Base-by-base conservation (phyloP, 768 basidiomycete species). In the Rhodotorula graminis region DNA sequence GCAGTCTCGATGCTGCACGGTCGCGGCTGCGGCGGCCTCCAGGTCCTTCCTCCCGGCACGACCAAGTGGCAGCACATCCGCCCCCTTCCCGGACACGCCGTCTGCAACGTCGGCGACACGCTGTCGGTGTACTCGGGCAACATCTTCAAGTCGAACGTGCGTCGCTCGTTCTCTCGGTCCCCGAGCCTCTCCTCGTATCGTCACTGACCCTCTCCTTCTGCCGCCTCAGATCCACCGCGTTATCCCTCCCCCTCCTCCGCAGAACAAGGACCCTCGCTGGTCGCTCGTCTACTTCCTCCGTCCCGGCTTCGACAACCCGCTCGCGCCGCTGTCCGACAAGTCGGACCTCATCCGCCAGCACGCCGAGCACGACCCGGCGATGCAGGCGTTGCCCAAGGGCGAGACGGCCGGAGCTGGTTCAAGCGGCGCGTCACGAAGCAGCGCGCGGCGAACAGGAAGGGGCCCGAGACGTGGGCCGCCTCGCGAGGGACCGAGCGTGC, bases 71-170 rank as follows among this genome's bases (percentile, higher is more conserved):
- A 76, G 64, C 59, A 60, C 56, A 72, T 76, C 59, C 59, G 61
- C 23, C 74, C 74, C 0, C 31, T 76, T 0, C 49, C 55, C 15
- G 71, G 71, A 19, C 71, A 76, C 65, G 74, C 71, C n/a, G 71
- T 76, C 33, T 76, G 74, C 68, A 76, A 76, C 67, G 67, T 76
- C 60, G 74, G 71, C 57, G 71, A 76, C 56, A 72, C 74, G 2
- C 68, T 72, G n/a, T 42, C 67, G 23, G 65, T 76, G 37, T 76
- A 67, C 71, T 63, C 67, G 15, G 74, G 74, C 40, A 68, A 68
- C 15, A 69, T 76, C 64, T 64, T 69, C 60, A 64, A 69, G 50
- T 69, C 67, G 23, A 69, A 73, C 63, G 67, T 73, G 31, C 19
- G 67, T 15, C 27, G 44, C 12, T 37, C 37, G 44, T 2, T 3